phyloP scores from a whole-genome alignment of 495 filamentous ascomycete species.

The Talaromyces thailandensis region DNA sequence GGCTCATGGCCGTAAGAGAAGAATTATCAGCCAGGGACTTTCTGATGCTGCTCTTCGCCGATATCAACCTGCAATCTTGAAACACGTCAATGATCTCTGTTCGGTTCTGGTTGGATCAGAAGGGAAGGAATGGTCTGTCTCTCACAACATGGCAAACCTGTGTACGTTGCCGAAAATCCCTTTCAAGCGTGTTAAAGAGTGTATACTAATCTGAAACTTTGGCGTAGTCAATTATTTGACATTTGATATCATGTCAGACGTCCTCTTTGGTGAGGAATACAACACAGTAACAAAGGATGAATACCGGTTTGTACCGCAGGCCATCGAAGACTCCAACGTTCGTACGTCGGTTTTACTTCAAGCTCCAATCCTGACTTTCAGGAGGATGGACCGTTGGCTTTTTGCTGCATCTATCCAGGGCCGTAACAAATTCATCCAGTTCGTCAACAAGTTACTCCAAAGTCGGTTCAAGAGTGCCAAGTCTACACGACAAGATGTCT shows the following conservation, averaged over 20 bases:
- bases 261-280: conserved; percentile 16
- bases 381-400: neutral
- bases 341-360: conserved; percentile 2
- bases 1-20: conserved; percentile 27
- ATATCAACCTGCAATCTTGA: conserved; percentile 16
- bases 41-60: conserved; percentile 22
- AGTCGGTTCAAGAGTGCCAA: conserved; percentile 8
- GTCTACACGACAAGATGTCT: conserved; percentile 46
- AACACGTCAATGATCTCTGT: too few relatives aligned
- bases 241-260: conserved; percentile 19
- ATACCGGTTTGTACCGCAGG: conserved; percentile 15
- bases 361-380: neutral
- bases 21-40: conserved; percentile 28
- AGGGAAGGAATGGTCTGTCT: conserved; percentile 5
- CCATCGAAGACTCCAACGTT: conserved; percentile 11
- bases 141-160: conserved; percentile 23
- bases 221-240: conserved; percentile 11
- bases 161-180: conserved; percentile 10
- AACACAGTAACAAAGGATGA: conserved; percentile 12
- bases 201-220: too few relatives aligned
- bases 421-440: conserved; percentile 16
- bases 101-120: too few relatives aligned
- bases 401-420: conserved; percentile 5
- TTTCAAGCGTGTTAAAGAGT: neutral
- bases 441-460: conserved; percentile 31